phyloP scores from a whole-genome alignment of 2,329 filamentous ascomycete species.

The Orbilia blumenaviensis region DNA sequence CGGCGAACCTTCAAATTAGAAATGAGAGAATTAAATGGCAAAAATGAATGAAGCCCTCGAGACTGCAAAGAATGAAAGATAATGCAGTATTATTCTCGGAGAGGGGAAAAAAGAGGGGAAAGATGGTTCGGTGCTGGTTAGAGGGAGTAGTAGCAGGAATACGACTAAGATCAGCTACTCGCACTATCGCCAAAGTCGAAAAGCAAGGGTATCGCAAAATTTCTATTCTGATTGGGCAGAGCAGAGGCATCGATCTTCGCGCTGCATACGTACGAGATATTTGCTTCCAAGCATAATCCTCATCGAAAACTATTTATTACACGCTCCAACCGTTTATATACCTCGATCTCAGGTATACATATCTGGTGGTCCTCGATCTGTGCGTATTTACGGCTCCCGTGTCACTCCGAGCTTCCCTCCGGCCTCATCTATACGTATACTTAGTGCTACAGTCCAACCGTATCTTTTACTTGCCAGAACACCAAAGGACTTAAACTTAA shows the following conservation, averaged over 20 bases:
- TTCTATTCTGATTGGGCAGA: neutral
- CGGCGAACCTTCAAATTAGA: neutral
- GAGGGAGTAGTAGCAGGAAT: neutral
- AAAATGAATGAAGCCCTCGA: neutral
- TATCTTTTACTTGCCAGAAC: no score
- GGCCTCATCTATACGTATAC: neutral
- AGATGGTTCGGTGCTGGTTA: neutral
- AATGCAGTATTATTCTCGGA: neutral
- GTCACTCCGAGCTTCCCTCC: constrained; percentile 33
- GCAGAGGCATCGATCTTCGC: neutral
- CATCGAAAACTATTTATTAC: neutral
- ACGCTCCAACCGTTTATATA: neutral
- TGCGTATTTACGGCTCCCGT: neutral
- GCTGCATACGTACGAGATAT: constrained; percentile 3
- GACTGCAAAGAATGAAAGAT: neutral
- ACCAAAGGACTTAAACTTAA: no score
- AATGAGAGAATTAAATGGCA: neutral
- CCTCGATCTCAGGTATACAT: neutral
- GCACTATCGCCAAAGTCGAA: constrained; percentile 9
- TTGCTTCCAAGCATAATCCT: neutral
- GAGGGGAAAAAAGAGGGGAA: neutral
- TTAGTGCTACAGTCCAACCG: no score
- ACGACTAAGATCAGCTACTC: neutral
- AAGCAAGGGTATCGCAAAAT: neutral
- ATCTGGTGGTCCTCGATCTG: neutral